Evolutionary conservation across 441 rosid species (phyloP), one percentile per base, ranked within the genome.

Genomic region (Gossypium aridum): DNA sequence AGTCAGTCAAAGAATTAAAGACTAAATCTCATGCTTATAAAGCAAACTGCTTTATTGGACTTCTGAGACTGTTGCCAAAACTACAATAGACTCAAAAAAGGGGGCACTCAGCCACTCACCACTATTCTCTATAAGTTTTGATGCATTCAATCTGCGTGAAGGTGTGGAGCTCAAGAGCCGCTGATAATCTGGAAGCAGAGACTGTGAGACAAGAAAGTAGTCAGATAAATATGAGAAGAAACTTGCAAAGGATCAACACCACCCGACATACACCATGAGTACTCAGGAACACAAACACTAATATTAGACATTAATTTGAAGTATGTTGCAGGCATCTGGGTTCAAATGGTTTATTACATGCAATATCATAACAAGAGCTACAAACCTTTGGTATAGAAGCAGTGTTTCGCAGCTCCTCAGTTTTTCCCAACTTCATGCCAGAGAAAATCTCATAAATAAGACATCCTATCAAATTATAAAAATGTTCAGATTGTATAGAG

Each of bases 151-250:
- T 86, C 99, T 96, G 81, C 99, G 98, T 78, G 98, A 89, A 76
- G 98, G 98, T 87, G 81, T 85, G 79, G 99, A 96, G 85, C 98
- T 96, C 83, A 96, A 86, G 68, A 94, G 93, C 77, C 99, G 92
- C 90, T 96, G 98, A 83, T 96, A 96, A 92, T 96, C 99, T 85
- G 97, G 98, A 91, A 96, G 99, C 85, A 96, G 90, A 81, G 98
- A 88, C 99, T 96, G 97, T 74, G 87, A 77, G 76, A 83, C 80
- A 83, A 80, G 75, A 86, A 81, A 83, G 65, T 71, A 60, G 80
- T 81, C 72, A 80, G 76, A 79, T 83, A 67, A 79, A 83, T 77
- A 82, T 80, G 86, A 83, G 84, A 78, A 75, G 76, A 82, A 76
- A 70, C 26, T 63, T 66, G 81, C 53, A 69, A 73, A 17, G 70